A percentile compares a stretch with the other conserved stretches of the same genome.
Evolutionary conservation across 2,329 filamentous ascomycete species (phyloP).

Genomic region (Exophiala oligosperma): DNA sequence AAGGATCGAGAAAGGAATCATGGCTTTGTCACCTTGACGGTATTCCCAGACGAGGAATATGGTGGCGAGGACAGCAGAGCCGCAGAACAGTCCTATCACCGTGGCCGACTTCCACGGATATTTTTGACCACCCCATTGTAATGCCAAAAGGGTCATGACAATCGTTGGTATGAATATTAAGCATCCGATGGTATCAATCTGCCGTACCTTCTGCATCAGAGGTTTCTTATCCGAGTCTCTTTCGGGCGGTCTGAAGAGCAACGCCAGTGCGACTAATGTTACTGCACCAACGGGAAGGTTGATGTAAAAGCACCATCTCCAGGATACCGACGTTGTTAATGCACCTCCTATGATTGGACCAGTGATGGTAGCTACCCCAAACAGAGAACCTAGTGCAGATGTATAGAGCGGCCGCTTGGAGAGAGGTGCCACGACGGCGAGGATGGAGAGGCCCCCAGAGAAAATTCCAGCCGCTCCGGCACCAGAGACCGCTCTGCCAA

Average conservation of each 20-base stretch:
- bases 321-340: slow-evolving; percentile 37
- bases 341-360: slow-evolving; percentile 46
- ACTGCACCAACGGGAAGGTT: slow-evolving; percentile 44
- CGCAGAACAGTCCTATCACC: slow-evolving; percentile 31
- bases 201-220: slow-evolving; percentile 9
- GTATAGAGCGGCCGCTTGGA: slow-evolving; percentile 37
- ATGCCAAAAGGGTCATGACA: slow-evolving; percentile 29
- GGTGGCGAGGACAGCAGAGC: slow-evolving; percentile 31
- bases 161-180: slow-evolving; percentile 26
- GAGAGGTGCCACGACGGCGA: slow-evolving; percentile 35
- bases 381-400: slow-evolving; percentile 33
- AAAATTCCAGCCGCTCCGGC: slow-evolving; percentile 35
- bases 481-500: slow-evolving; percentile 37
- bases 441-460: slow-evolving; percentile 47
- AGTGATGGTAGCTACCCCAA: slow-evolving; percentile 39
- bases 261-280: slow-evolving; percentile 37
- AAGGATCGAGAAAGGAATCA: slow-evolving; percentile 27
- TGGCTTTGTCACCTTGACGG: slow-evolving; percentile 21
- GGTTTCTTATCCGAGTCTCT: slow-evolving; percentile 2
- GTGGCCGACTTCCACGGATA: slow-evolving; percentile 26
- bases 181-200: slow-evolving; percentile 30
- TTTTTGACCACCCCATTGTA: slow-evolving; percentile 30
- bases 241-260: slow-evolving; percentile 10
- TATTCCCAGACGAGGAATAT: slow-evolving; percentile 33
- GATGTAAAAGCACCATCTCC: slow-evolving; percentile 42